Percentiles rank a stretch among this genome's conserved stretches.
phyloP scores from a whole-genome alignment of 176 grass and related monocot genomes.

The Stipa capillata region DNA sequence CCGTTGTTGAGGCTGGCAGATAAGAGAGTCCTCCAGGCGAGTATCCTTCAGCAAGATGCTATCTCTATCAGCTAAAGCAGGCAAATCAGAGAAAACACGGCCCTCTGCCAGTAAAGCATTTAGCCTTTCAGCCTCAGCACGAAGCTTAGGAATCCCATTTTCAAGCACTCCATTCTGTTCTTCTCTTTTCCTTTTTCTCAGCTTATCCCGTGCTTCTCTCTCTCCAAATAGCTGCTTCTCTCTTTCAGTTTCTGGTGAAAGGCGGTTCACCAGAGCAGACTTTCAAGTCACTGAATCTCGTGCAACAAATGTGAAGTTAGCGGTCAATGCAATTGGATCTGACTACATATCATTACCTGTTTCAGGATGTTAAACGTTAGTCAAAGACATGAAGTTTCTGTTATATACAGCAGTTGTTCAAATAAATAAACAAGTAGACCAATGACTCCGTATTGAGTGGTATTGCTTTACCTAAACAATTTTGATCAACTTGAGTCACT shows the following conservation, averaged over 20 bases:
- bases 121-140: conserved; percentile 48
- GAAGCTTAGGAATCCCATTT: conserved; percentile 37
- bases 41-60: conserved; percentile 81
- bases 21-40: conserved; percentile 62
- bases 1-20: conserved; percentile 90
- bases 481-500: conserved; percentile 76
- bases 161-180: conserved; percentile 48
- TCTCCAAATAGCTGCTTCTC: conserved; percentile 56
- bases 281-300: conserved; percentile 80
- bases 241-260: conserved; percentile 75
- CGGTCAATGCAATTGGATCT: conserved; percentile 56
- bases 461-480: conserved; percentile 3
- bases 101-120: conserved; percentile 60
- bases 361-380: conserved; percentile 9
- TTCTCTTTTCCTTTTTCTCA: conserved; percentile 77
- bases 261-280: conserved; percentile 77
- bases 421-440: background rate
- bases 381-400: background rate
- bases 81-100: conserved; percentile 89
- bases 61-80: conserved; percentile 73
- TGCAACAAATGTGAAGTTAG: conserved; percentile 90
- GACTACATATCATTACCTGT: conserved; percentile 43
- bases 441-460: too few relatives aligned
- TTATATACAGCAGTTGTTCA: background rate
- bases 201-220: conserved; percentile 67